phyloP scores from a whole-genome alignment of 495 filamentous ascomycete genomes.

The Haplographium delicatum region DNA sequence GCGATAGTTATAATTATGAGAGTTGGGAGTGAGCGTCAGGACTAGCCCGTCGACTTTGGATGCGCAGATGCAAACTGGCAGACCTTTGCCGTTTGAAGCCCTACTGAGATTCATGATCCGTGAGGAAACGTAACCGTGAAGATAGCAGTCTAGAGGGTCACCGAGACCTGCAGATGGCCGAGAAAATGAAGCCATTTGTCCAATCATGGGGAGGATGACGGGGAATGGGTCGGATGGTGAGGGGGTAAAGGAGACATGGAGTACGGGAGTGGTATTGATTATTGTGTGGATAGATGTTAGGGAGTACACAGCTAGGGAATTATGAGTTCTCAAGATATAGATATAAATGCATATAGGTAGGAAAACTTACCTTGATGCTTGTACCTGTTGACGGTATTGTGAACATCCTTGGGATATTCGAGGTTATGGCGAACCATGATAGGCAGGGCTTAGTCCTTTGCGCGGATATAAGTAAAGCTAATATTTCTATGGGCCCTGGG shows the following conservation, averaged over 20 bases:
- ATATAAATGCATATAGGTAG: not conserved
- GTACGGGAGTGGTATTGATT: slow-evolving; percentile 69
- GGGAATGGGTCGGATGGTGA: slow-evolving; percentile 62
- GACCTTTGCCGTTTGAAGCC: slow-evolving; percentile 19
- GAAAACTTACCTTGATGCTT: slow-evolving; percentile 20
- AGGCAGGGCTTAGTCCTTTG: not conserved
- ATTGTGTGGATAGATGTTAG: slow-evolving; percentile 71
- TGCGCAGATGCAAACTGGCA: slow-evolving; percentile 60
- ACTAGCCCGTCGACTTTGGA: slow-evolving; percentile 59
- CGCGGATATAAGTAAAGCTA: too few relatives aligned
- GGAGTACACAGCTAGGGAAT: slow-evolving; percentile 57
- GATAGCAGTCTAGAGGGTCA: slow-evolving; percentile 71
- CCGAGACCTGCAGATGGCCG: slow-evolving; percentile 39
- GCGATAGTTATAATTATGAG: slow-evolving; percentile 89
- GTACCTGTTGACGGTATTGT: slow-evolving; percentile 24
- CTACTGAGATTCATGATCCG: slow-evolving; percentile 59
- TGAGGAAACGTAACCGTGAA: slow-evolving; percentile 80
- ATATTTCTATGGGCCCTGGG: too few relatives aligned
- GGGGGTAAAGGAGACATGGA: slow-evolving; percentile 75
- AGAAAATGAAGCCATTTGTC: slow-evolving; percentile 69
- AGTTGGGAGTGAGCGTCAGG: slow-evolving; percentile 61
- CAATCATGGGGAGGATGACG: slow-evolving; percentile 79
- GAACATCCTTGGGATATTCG: slow-evolving; percentile 16
- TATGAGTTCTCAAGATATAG: not conserved
- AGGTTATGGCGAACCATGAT: slow-evolving; percentile 19